Evolutionary conservation across 768 basidiomycete genomes (phyloP).

Genomic region (Boletus rufocinnamomeus): DNA sequence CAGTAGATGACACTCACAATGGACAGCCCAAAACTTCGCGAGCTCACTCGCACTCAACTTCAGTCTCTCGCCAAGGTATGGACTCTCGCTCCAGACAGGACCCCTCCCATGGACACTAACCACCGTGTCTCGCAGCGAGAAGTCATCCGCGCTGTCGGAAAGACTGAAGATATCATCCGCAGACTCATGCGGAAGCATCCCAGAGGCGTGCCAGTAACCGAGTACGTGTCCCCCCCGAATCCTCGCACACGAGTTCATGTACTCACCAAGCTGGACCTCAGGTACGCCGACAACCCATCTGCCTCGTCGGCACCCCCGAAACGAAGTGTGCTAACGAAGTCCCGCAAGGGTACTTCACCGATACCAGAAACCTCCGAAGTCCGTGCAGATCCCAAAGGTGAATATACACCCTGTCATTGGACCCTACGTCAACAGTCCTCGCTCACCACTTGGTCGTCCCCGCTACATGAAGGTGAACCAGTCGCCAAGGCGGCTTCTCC

Average conservation of each 20-base stretch:
- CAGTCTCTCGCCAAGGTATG: constrained; percentile 31
- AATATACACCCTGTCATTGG: not conserved
- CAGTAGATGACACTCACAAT: constrained; percentile 9
- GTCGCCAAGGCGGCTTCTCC: not conserved
- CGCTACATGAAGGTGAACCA: constrained; percentile 9
- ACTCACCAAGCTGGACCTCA: constrained; percentile 1
- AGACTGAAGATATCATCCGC: constrained; percentile 32
- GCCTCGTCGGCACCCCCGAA: constrained; percentile 7
- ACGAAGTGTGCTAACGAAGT: not conserved
- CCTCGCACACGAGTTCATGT: not conserved
- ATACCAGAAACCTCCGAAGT: not conserved
- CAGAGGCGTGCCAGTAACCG: constrained; percentile 24
- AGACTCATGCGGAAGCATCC: constrained; percentile 30
- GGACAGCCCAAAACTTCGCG: constrained; percentile 22
- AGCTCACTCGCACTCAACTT: constrained; percentile 23
- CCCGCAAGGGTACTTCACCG: not conserved
- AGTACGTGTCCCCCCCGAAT: constrained; percentile 4
- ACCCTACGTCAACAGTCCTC: not conserved
- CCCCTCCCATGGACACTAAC: not conserved
- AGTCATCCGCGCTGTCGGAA: constrained; percentile 27
- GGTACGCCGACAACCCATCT: constrained; percentile 5
- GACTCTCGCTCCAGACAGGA: not conserved
- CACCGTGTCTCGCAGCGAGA: constrained; percentile 22
- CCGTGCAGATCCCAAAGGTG: constrained; percentile 8
- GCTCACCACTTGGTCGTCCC: not conserved